These are phyloP conservation scores for Penicillium sp. DNA, from an alignment of 2,329 filamentous ascomycete genomes.

Conservation along the genomic window DNA sequence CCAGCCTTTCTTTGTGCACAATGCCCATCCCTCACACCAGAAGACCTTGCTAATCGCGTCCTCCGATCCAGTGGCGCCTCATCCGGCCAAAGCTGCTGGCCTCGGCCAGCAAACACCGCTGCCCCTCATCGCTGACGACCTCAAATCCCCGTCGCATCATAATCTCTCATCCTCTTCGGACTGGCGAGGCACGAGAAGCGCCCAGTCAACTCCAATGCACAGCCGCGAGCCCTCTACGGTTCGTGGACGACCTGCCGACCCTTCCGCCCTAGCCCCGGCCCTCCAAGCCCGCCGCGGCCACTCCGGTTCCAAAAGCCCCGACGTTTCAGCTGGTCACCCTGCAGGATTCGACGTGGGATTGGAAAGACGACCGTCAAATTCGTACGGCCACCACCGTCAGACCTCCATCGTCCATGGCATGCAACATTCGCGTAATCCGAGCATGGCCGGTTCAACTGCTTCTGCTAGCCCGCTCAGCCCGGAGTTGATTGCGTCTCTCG, in stretches of 20 bases:
- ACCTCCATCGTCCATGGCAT: conserved; percentile 96
- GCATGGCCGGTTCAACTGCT: conserved; percentile 66
- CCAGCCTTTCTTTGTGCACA: not conserved
- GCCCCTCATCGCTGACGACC: conserved; percentile 46
- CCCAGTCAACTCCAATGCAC: conserved; percentile 42
- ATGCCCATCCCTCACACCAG: not conserved
- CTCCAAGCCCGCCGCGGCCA: conserved; percentile 42
- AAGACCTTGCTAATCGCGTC: not conserved
- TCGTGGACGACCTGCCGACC: conserved; percentile 44
- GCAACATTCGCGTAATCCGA: conserved; percentile 88
- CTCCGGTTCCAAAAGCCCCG: conserved; percentile 47
- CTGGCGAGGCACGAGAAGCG: conserved; percentile 39
- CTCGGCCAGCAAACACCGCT: conserved; percentile 40
- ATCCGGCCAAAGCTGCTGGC: conserved; percentile 41
- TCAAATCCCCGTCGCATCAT: conserved; percentile 40
- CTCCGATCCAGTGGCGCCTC: conserved; percentile 36
- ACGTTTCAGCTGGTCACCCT: conserved; percentile 37
- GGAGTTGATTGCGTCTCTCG: conserved; percentile 75
- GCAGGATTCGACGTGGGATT: conserved; percentile 40
- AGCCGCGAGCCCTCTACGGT: conserved; percentile 47
- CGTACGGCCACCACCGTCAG: conserved; percentile 89
- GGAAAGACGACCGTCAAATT: conserved; percentile 48
- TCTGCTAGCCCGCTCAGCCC: conserved; percentile 81
- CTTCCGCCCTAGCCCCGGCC: conserved; percentile 37
- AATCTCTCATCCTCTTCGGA: conserved; percentile 40